phyloP scores from a whole-genome alignment of 352 stramenopile species.

The Pythium apleroticum region DNA sequence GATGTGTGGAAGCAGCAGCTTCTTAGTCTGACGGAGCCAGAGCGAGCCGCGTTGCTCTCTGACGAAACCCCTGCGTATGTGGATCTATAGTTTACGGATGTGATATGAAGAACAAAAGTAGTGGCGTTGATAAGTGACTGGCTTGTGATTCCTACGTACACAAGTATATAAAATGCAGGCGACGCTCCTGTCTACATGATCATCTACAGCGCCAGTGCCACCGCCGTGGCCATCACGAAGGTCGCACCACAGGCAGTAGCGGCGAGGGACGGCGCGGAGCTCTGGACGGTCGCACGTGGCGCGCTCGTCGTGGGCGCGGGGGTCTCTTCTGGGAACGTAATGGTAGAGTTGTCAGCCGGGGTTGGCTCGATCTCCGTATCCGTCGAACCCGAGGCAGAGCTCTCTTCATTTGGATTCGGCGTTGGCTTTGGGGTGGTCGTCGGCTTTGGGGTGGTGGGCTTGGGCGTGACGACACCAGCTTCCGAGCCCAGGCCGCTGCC shows the following conservation, averaged over 20 bases:
- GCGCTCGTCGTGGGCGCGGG: slow-evolving; percentile 7
- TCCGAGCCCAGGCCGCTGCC: slow-evolving; percentile 17
- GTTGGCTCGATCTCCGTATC: slow-evolving; percentile 17
- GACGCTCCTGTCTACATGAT: slow-evolving; percentile 1
- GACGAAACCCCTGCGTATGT: slow-evolving; percentile 2
- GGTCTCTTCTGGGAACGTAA: slow-evolving; percentile 22
- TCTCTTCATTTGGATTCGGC: neutral
- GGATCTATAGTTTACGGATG: slow-evolving; percentile 8
- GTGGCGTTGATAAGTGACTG: neutral
- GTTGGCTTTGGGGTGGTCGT: neutral
- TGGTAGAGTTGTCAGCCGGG: neutral
- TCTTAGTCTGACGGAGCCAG: slow-evolving; percentile 1
- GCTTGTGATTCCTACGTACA: slow-evolving; percentile 17
- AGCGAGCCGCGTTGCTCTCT: slow-evolving; percentile 6
- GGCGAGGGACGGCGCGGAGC: neutral
- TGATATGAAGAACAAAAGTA: neutral
- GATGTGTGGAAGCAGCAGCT: slow-evolving; percentile 38
- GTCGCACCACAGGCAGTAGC: slow-evolving; percentile 3
- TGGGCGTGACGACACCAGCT: slow-evolving; percentile 12
- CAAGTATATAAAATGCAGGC: slow-evolving; percentile 10
- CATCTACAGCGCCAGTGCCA: slow-evolving; percentile 13
- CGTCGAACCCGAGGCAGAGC: slow-evolving; percentile 12
- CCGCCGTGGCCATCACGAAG: neutral
- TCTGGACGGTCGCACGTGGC: neutral
- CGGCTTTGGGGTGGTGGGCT: slow-evolving; percentile 12